Evolutionary conservation across 2,329 filamentous ascomycete genomes (phyloP).

Genomic region (Beauveria caledonica): DNA sequence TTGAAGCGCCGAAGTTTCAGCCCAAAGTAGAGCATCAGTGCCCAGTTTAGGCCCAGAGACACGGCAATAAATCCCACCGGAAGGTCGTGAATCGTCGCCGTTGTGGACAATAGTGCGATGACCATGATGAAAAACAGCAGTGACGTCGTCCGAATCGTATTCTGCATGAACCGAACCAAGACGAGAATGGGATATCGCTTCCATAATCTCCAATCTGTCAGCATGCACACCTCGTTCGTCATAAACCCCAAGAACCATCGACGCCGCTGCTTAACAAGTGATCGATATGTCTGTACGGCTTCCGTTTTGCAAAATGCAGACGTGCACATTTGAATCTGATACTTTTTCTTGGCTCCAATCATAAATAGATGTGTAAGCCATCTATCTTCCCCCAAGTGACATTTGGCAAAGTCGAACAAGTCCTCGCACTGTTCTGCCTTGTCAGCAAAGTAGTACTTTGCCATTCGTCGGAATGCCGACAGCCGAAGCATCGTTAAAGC

Average conservation of each 20-base stretch:
- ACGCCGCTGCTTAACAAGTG: conserved; percentile 85
- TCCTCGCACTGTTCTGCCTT: conserved; percentile 94
- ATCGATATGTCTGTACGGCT: conserved; percentile 79
- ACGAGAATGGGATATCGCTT: conserved; percentile 81
- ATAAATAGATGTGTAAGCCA: conserved; percentile 99
- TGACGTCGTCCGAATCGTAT: conserved; percentile 90
- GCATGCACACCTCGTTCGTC: conserved; percentile 96
- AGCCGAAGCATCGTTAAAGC: conserved; percentile 94
- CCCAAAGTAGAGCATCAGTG: conserved; percentile 94
- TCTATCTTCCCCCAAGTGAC: conserved; percentile 87
- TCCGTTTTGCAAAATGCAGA: conserved; percentile 98
- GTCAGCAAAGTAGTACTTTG: conserved; percentile 96
- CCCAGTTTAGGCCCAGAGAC: conserved; percentile 86
- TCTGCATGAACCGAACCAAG: conserved; percentile 84
- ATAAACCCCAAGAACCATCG: conserved; percentile 97
- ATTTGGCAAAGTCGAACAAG: conserved; percentile 93
- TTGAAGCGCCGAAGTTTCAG: conserved; percentile 82
- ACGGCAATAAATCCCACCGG: conserved; percentile 91
- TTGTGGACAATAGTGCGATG: conserved; percentile 76
- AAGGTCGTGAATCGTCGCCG: conserved; percentile 66
- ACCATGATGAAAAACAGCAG: conserved; percentile 92
- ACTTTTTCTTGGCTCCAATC: conserved; percentile 87
- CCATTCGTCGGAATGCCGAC: conserved; percentile 93
- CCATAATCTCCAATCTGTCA: conserved; percentile 91
- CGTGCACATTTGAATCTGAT: conserved; percentile 97